A percentile compares a stretch with the other conserved stretches of the same genome.
Conservation (phyloP, 1,284 basidiomycete species). For the Fomitopsis palustris region DNA sequence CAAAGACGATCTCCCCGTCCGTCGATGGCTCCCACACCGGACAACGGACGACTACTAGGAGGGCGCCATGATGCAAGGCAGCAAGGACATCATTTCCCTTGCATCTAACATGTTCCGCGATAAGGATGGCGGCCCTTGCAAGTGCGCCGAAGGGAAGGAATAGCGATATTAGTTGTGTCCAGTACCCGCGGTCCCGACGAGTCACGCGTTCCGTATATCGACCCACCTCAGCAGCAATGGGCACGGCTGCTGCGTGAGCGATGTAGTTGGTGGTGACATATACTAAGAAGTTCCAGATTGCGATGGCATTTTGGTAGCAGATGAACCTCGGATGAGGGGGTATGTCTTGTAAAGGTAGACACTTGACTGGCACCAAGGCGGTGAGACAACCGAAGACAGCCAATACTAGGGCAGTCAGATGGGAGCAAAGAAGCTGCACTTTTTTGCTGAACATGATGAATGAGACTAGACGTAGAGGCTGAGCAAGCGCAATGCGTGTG, state of each 20-base stretch:
- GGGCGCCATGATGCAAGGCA: background rate
- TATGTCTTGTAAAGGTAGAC: no score
- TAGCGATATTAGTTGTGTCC: background rate
- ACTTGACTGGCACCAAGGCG: no score
- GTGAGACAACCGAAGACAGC: no score
- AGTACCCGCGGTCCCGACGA: background rate
- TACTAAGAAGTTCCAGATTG: background rate
- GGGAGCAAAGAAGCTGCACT: no score
- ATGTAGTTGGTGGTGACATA: background rate
- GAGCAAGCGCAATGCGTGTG: no score
- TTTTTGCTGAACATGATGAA: no score
- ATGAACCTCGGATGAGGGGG: background rate
- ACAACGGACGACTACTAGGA: background rate
- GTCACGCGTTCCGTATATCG: background rate
- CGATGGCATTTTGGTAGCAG: background rate
- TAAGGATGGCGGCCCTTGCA: background rate
- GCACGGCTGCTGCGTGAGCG: background rate
- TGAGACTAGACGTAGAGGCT: no score
- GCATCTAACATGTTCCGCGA: background rate
- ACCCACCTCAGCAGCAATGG: background rate
- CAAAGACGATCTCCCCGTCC: background rate
- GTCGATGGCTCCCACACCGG: background rate
- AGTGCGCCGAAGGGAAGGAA: background rate
- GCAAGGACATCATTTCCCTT: background rate
- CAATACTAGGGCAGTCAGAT: no score